A percentile compares a stretch with the other conserved stretches of the same genome.
These are phyloP conservation scores for Pichia gijzeniarum DNA, from an alignment of 805 yeast genomes.

Conservation along the genomic window DNA sequence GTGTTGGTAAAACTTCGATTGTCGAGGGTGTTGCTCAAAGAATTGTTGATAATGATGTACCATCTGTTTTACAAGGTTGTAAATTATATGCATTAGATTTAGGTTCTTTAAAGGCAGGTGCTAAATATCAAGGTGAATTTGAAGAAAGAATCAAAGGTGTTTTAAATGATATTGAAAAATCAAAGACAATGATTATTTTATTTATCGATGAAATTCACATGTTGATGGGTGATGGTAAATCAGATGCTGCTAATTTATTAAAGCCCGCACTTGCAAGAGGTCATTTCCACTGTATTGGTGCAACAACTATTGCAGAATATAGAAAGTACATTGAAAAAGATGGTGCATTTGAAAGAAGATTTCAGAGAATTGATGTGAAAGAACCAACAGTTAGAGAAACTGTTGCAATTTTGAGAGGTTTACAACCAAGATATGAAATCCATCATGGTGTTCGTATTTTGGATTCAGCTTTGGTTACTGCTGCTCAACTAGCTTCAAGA, in stretches of 20 bases:
- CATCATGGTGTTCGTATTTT: slow-evolving; percentile 97
- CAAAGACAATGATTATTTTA: slow-evolving; percentile 76
- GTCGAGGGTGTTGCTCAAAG: slow-evolving; percentile 99
- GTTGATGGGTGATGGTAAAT: slow-evolving; percentile 99
- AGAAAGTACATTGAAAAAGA: slow-evolving; percentile 90
- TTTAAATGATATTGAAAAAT: slow-evolving; percentile 84
- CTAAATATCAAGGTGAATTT: slow-evolving; percentile 96
- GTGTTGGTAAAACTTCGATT: slow-evolving; percentile 97
- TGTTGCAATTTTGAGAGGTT: slow-evolving; percentile 91
- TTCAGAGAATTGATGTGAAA: slow-evolving; percentile 93
- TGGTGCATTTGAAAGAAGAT: slow-evolving; percentile 98
- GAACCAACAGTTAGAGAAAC: slow-evolving; percentile 93
- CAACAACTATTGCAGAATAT: slow-evolving; percentile 93
- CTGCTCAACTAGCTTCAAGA: slow-evolving; percentile 91
- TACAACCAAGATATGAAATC: slow-evolving; percentile 90
- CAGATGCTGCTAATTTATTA: slow-evolving; percentile 92
- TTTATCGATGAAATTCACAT: slow-evolving; percentile 98
- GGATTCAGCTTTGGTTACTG: slow-evolving; percentile 89
- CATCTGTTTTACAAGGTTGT: slow-evolving; percentile 75
- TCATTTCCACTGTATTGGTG: slow-evolving; percentile 94
- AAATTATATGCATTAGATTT: slow-evolving; percentile 83
- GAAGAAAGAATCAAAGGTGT: slow-evolving; percentile 98
- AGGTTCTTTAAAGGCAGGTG: slow-evolving; percentile 98
- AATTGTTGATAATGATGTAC: slow-evolving; percentile 92
- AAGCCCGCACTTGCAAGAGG: slow-evolving; percentile 98